Conservation (phyloP, 2,329 filamentous ascomycete genomes). For the Capronia coronata region DNA sequence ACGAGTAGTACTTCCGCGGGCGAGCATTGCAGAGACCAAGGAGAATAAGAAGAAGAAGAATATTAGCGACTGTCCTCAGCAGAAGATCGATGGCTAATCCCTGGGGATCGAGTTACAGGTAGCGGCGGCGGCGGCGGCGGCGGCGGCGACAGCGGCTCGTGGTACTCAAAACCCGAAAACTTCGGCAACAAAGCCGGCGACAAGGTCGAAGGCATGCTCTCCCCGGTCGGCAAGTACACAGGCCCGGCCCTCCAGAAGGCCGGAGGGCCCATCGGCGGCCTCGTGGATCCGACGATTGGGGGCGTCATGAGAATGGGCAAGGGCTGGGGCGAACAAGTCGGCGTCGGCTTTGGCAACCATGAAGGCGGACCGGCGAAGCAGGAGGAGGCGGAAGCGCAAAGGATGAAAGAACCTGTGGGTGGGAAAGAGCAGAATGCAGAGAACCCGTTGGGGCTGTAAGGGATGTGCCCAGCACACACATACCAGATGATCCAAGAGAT, state of each 20-base stretch:
- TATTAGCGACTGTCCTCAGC: too few species aligned
- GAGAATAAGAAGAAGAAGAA: too few species aligned
- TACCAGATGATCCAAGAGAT: too few species aligned
- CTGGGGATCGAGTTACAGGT: too few species aligned
- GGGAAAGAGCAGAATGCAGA: conserved; percentile 29
- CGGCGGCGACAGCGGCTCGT: background rate
- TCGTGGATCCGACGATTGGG: conserved; percentile 28
- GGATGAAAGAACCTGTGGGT: conserved; percentile 26
- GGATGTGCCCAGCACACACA: background rate
- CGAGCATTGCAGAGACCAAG: too few species aligned
- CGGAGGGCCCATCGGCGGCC: conserved; percentile 24
- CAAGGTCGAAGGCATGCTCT: conserved; percentile 27
- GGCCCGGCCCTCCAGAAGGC: conserved; percentile 27
- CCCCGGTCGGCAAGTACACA: conserved; percentile 27
- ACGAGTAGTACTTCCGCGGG: too few species aligned
- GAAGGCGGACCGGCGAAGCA: conserved; percentile 27
- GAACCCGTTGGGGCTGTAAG: conserved; percentile 29
- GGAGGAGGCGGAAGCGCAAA: conserved; percentile 23
- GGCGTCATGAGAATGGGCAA: conserved; percentile 27
- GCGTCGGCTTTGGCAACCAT: conserved; percentile 27
- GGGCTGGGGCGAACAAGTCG: conserved; percentile 24
- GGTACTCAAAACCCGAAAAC: conserved; percentile 22
- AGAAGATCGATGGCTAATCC: too few species aligned
- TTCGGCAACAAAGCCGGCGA: conserved; percentile 26
- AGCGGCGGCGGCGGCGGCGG: background rate